A percentile compares a stretch with the other conserved stretches of the same genome.
Conservation (phyloP, 129 eudicot genomes). For the Centella asiatica region DNA sequence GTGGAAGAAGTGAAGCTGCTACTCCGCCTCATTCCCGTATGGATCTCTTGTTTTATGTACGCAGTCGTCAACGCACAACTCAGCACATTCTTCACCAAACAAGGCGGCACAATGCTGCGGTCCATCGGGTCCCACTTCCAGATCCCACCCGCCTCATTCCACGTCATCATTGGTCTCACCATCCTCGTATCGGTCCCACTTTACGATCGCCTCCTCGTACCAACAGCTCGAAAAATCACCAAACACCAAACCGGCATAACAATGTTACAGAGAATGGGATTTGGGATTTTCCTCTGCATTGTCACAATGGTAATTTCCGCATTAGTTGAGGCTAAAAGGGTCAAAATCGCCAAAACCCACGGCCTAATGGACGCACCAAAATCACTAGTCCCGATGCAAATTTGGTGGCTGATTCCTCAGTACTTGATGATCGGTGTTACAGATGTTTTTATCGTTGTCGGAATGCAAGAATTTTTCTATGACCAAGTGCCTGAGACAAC, state of each 20-base stretch:
- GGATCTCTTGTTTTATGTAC: conserved; percentile 50
- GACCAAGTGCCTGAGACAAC: conserved; percentile 21
- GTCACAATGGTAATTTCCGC: conserved; percentile 43
- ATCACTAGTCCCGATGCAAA: conserved; percentile 20
- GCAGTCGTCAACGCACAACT: conserved; percentile 43
- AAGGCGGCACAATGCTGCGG: conserved; percentile 43
- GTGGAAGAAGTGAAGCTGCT: conserved; percentile 58
- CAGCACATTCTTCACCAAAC: conserved; percentile 51
- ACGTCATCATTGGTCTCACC: conserved; percentile 44
- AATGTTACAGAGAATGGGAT: conserved; percentile 50
- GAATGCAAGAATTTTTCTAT: conserved; percentile 31
- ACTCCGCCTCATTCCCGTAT: conserved; percentile 45
- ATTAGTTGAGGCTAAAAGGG: conserved; percentile 34
- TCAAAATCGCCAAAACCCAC: conserved; percentile 19
- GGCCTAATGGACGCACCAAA: conserved; percentile 29
- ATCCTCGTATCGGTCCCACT: conserved; percentile 36
- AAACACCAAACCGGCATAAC: conserved; percentile 51
- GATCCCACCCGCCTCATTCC: conserved; percentile 43
- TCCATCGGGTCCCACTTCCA: conserved; percentile 20
- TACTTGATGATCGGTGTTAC: conserved; percentile 18
- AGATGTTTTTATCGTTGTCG: conserved; percentile 22
- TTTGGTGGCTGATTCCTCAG: conserved; percentile 33
- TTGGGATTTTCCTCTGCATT: conserved; percentile 35
- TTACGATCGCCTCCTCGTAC: conserved; percentile 42
- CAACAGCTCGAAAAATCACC: conserved; percentile 31